Evolutionary conservation across 2,329 filamentous ascomycete genomes (phyloP), one percentile per base, ranked within the genome.

Genomic region (Aspergillus ochraceoroseus): DNA sequence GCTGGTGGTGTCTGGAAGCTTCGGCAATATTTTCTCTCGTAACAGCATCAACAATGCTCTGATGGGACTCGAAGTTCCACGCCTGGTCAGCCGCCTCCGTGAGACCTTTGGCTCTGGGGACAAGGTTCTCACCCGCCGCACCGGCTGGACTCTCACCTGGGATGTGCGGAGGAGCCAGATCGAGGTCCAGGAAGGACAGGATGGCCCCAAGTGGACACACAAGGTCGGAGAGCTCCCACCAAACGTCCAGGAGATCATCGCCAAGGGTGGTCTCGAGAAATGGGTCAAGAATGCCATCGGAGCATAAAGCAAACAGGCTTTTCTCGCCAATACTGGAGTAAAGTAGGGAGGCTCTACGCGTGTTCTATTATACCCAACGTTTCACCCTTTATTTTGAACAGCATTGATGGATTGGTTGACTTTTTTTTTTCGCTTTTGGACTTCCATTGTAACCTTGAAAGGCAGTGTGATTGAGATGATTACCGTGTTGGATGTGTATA

Each of bases 241-340:
- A 0, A 94, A 90, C 57, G 84, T 95, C 40, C 88, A 95, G 63
- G 85, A 85, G 57, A 88, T 90, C 41, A 86, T 90, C 55, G 83
- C 85, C 0, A 65, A 74, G 34, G 86, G 86, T 2, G 87, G 87
- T 0, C 59, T 94, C 45, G 85, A 89, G 71, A 82, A 80, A 48
- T 94, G 87, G 87, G 84, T 92, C 7, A 83, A 84, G 73, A 72
- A 74, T 41, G 73, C 22, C 32, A 29, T 63, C 62, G 61, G 61
- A 62, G 52, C 64, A 58, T 25, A 47, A 31, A 38, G 22, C 29
- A 7, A 38, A 22, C 7, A n/a, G 19, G 11, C 29, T 26, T 12
- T 26, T 38, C 7, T 32, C 30, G 12, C 11, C 8, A n/a, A 17
- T 5, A 13, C 13, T 11, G 29, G 29, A 15, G 13, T 8, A 14